Evolutionary conservation across 345 rosid genomes (phyloP), one percentile per base, ranked within the genome.

Genomic region (Citrus australasica): DNA sequence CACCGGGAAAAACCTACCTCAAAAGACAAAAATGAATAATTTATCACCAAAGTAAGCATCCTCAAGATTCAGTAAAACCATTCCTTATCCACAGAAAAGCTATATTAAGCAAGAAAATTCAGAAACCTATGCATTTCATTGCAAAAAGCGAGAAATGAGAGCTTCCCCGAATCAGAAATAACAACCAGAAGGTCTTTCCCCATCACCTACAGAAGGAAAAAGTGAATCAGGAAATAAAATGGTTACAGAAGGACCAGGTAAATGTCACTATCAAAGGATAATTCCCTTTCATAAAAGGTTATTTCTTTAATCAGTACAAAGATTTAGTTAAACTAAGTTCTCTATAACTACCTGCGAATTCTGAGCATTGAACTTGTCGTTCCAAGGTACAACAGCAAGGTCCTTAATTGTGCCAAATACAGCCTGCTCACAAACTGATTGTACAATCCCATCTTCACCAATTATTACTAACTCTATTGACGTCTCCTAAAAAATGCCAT

Each of bases 111-210:
- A 73, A 46, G 48, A 69, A 60, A 66, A 35, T 79, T 66, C 73
- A 73, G 77, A 76, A 80, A 96, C 99, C 98, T 94, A 94, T 89
- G 93, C 99, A 96, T 96, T 82, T 94, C 98, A 85, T 86, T 93
- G 89, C 91, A 89, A 87, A 96, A 96, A 69, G 93, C 51, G 75
- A 96, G 98, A 81, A 96, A 87, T 11, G 98, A 89, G 78, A 96
- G 98, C 90, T 91, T 96, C 82, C 99, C 99, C n/a, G 99, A 96
- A 86, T 96, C 99, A 86, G 99, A 96, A 81, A 89, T 81, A 78
- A 90, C 93, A 83, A 89, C 91, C 88, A 96, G 78, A 58, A 91
- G 91, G 85, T 96, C 99, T 83, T 88, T 94, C 67, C 90, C 95
- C 76, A 56, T 76, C 89, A 88, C 85, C 94, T 94, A 73, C 76